Evolutionary conservation across 805 yeast species (phyloP), one percentile per base, ranked within the genome.

Genomic region (Wickerhamomyces ciferrii): DNA sequence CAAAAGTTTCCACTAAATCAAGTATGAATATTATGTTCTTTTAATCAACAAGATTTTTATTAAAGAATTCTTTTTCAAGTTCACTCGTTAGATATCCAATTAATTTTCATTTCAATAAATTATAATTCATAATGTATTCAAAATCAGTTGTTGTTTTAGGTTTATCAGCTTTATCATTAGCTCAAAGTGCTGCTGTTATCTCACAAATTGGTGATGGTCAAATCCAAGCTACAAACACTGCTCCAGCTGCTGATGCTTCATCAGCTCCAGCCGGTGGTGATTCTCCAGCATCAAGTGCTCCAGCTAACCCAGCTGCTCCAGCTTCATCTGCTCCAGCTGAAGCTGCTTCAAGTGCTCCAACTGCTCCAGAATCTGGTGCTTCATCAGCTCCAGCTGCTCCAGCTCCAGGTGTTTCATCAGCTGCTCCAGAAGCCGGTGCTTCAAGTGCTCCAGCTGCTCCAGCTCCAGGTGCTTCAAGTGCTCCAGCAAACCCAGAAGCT

Each of bases 201-300:
- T 59, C 72, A 25, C 72, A 67, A 55, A 49, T 49, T 46, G 48
- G 46, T 46, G 51, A 51, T 43, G 55, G 52, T 37, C 52, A 55
- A 43, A 48, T 59, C 17, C 47, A 57, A 47, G 52, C 59, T 20
- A 41, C 61, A 20, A 39, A 53, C 14, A 40, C 56, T 36, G 74
- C 67, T 50, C 70, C 74, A 19, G 65, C 62, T 44, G 64, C 75
- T 42, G 60, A 72, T 51, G 79, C 29, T 60, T 75, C 75, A 20
- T 47, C 55, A 23, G 47, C 53, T 13, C 21, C 67, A 43, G 61
- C 62, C 34, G 17, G 37, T 32, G 51, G n/a, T n/a, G n/a, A n/a
- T n/a, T n/a, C n/a, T n/a, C n/a, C 67, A 4, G 27, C 40, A 13
- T 21, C 40, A 39, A 52, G 66, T 35, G 43, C 62, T n/a, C 41